Evolutionary conservation across 495 filamentous ascomycete genomes (phyloP), one percentile per base, ranked within the genome.

Genomic region (Apodospora peruviana): DNA sequence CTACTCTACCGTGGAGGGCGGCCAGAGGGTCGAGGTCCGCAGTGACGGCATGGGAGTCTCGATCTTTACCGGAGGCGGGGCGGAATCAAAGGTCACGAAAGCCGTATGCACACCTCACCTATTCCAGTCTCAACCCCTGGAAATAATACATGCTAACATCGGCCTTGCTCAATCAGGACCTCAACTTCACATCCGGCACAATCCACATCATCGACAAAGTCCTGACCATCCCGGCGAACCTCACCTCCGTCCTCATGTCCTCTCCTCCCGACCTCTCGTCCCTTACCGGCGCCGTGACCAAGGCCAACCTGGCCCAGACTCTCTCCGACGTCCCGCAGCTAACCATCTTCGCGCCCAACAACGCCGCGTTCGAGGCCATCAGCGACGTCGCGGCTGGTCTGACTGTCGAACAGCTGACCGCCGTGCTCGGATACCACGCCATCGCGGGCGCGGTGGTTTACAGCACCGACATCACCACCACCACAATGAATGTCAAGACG

Each of bases 191-290:
- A 48, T 76, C 79, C 19, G 82, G 85, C 39, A 67, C 82, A 4
- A 67, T 86, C 21, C 85, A 88, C 58, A 64, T 88, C 39, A 77
- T 88, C 57, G 75, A 86, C 61, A 66, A 55, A 2, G 66, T 84
- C 41, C 72, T 86, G 2, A 70, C 73, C 20, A 65, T 85, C 18
- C 85, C 85, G 0, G 54, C 52, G 8, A 55, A 16, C 29, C 50
- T 51, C 21, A 61, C 61, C 0, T 48, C 55, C 10, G 43, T 53
- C 39, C 53, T 56, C 32, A 57, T 49, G 1, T 32, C 27, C 7
- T 7, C 27, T 14, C n/a, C n/a, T n/a, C 27, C 27, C 27, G 56
- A 50, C 40, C 72, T 88, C 5, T 84, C 79, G n/a, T 70, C 79
- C n/a, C 61, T 79, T 18, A 67, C 68, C 40, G 80, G 78, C 18